phyloP scores from a whole-genome alignment of 2,329 filamentous ascomycete species.

The Thielaviopsis ethacetica region DNA sequence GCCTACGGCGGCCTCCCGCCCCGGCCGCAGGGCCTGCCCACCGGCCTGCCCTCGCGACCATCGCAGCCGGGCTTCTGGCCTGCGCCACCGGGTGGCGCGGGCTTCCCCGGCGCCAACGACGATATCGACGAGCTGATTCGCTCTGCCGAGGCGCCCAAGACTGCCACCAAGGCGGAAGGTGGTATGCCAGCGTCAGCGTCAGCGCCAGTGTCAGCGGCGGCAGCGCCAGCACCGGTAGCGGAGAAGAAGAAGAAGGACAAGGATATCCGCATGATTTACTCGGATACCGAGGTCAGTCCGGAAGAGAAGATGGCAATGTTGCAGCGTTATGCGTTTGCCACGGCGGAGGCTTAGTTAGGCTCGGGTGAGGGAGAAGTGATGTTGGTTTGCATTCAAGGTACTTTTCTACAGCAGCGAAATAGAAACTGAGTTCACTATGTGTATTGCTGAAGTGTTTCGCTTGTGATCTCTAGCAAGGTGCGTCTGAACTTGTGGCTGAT shows the following conservation, averaged over 20 bases:
- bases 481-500: too few species aligned
- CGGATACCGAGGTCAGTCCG: constrained; percentile 61
- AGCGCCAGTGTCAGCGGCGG: constrained; percentile 21
- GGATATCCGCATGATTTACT: constrained; percentile 61
- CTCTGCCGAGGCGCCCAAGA: constrained; percentile 46
- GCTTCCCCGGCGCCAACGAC: constrained; percentile 29
- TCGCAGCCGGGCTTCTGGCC: constrained; percentile 9
- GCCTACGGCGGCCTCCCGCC: constrained; percentile 22
- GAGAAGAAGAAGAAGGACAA: constrained; percentile 51
- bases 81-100: constrained; percentile 8
- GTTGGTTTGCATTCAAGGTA: too few species aligned
- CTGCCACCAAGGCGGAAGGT: constrained; percentile 27
- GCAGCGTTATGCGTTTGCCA: constrained; percentile 56
- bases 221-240: constrained; percentile 22
- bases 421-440: too few species aligned
- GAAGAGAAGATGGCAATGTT: constrained; percentile 79
- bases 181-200: constrained; percentile 20
- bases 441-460: too few species aligned
- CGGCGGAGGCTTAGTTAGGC: constrained; percentile 15
- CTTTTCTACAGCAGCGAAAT: too few species aligned
- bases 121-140: constrained; percentile 51
- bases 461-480: too few species aligned
- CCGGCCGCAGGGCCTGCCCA: constrained; percentile 25
- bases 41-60: constrained; percentile 30
- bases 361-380: background rate